These are phyloP conservation scores for Aciculoconidium aculeatum DNA, from an alignment of 805 yeast species.

Conservation along the genomic window DNA sequence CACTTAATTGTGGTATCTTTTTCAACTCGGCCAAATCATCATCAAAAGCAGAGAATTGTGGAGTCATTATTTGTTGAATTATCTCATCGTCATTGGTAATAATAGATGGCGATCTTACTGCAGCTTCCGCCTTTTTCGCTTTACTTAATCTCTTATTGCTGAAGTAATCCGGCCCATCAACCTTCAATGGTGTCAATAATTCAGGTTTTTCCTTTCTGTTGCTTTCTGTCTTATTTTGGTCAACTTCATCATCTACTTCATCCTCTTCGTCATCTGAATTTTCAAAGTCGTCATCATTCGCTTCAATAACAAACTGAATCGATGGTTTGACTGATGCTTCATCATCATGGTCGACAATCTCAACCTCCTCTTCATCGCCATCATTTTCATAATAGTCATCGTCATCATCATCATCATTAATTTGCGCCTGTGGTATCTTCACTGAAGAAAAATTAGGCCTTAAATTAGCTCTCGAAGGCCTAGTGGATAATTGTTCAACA, in stretches of 20 bases:
- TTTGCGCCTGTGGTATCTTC: slow-evolving; percentile 62
- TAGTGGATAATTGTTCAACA: slow-evolving; percentile 23
- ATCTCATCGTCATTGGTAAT: slow-evolving; percentile 32
- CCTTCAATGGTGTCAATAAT: too few species aligned
- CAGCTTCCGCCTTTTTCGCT: slow-evolving; percentile 2
- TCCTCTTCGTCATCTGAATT: slow-evolving; percentile 8
- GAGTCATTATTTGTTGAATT: slow-evolving; percentile 29
- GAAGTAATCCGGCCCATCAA: slow-evolving; percentile 6
- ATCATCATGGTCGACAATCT: slow-evolving; percentile 13
- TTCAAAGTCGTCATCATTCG: slow-evolving; percentile 10
- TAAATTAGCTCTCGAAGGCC: slow-evolving; percentile 31
- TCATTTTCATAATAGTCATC: slow-evolving; percentile 18
- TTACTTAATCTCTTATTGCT: not conserved
- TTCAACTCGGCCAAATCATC: slow-evolving; percentile 4
- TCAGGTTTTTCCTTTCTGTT: not conserved
- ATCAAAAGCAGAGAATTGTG: slow-evolving; percentile 23
- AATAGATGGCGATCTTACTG: slow-evolving; percentile 25
- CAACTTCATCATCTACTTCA: slow-evolving; percentile 4
- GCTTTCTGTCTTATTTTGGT: not conserved
- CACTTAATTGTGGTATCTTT: slow-evolving; percentile 3
- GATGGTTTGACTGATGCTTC: slow-evolving; percentile 42
- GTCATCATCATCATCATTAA: slow-evolving; percentile 64
- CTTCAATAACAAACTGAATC: slow-evolving; percentile 51
- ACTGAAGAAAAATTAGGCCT: slow-evolving; percentile 67
- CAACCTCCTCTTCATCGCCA: slow-evolving; percentile 20